A percentile compares a stretch with the other conserved stretches of the same genome.
phyloP scores from a whole-genome alignment of 2,329 filamentous ascomycete species.

The Bipolaris oryzae region DNA sequence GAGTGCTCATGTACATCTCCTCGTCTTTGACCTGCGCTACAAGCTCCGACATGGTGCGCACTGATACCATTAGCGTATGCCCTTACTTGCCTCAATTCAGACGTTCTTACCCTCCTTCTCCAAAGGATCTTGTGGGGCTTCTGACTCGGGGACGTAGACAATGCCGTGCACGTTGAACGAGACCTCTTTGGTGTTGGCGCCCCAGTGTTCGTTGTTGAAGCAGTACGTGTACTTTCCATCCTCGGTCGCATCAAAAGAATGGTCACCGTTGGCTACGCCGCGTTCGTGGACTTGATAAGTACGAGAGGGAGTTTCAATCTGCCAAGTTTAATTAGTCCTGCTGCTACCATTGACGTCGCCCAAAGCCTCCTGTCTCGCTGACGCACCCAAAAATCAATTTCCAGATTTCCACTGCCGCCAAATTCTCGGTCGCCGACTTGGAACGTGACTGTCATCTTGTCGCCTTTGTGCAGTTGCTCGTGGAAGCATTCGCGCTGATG shows the following conservation, averaged over 20 bases:
- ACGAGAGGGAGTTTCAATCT: conserved; percentile 80
- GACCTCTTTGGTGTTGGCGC: conserved; percentile 94
- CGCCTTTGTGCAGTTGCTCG: conserved; percentile 87
- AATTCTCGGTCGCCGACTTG: conserved; percentile 98
- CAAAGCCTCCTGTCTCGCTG: neutral
- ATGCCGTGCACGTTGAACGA: conserved; percentile 99
- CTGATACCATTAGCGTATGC: conserved; percentile 54
- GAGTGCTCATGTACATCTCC: conserved; percentile 93
- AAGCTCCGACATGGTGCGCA: conserved; percentile 81
- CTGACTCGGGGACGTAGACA: conserved; percentile 91
- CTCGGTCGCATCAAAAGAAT: conserved; percentile 81
- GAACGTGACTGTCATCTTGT: conserved; percentile 98
- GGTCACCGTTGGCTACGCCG: conserved; percentile 85
- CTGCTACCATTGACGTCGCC: neutral
- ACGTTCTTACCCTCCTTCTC: conserved; percentile 77
- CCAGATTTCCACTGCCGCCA: conserved; percentile 89
- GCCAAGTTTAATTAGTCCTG: conserved; percentile 15
- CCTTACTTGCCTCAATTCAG: too few species aligned
- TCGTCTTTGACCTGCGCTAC: conserved; percentile 95
- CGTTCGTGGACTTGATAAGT: conserved; percentile 81
- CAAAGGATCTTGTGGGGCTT: conserved; percentile 83
- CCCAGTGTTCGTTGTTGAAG: conserved; percentile 99
- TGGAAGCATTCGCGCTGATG: conserved; percentile 98
- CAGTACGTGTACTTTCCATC: conserved; percentile 96
- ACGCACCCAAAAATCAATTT: conserved; percentile 95